Conservation (phyloP, 257 asterid species). For the Solanum raphanifolium region DNA sequence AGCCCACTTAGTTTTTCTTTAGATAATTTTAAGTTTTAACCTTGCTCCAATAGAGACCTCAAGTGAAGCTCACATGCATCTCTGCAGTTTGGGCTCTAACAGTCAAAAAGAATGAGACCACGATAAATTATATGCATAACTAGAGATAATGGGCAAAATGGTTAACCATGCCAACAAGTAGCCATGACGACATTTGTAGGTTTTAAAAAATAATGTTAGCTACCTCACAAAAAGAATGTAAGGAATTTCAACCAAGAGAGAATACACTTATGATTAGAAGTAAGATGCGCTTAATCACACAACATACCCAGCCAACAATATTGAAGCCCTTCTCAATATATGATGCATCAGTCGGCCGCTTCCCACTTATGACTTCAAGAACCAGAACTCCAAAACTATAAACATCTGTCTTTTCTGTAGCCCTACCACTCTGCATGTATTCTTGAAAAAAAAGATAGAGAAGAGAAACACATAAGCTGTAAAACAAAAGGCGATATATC, state of each 20-base stretch:
- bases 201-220: background rate
- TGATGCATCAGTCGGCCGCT: slow-evolving; percentile 75
- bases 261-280: background rate
- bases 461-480: background rate
- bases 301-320: slow-evolving; percentile 81
- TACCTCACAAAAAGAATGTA: background rate
- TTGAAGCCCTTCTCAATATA: slow-evolving; percentile 79
- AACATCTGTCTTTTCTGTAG: slow-evolving; percentile 82
- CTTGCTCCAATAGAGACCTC: background rate
- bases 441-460: slow-evolving; percentile 21
- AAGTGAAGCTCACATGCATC: background rate
- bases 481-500: background rate
- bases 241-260: background rate
- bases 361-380: slow-evolving; percentile 64
- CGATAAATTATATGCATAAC: background rate
- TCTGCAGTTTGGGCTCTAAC: background rate
- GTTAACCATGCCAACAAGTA: background rate
- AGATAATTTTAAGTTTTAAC: background rate
- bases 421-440: slow-evolving; percentile 93
- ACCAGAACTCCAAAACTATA: slow-evolving; percentile 82
- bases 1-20: background rate
- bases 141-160: background rate
- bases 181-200: background rate
- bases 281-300: background rate
- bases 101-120: background rate